phyloP scores from a whole-genome alignment of 2,329 filamentous ascomycete genomes.

The Sarocladium brachiariae region DNA sequence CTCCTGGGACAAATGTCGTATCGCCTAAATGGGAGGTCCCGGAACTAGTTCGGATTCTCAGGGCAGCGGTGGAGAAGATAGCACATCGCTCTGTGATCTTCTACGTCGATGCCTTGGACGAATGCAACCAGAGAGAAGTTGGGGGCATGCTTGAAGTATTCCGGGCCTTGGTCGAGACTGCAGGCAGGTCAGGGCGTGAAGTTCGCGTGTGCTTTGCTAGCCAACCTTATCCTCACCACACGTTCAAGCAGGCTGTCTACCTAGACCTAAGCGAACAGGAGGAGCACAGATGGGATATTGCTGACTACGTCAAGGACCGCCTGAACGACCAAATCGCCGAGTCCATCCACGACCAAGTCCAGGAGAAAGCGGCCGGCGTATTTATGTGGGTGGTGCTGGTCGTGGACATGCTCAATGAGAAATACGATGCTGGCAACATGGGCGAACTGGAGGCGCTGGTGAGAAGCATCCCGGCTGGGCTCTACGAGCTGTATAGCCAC shows the following conservation, averaged over 20 bases:
- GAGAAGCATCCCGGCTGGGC: too few relatives aligned
- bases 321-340: neutral
- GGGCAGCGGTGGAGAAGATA: neutral
- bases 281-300: neutral
- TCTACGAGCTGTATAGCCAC: too few relatives aligned
- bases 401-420: conserved; percentile 31
- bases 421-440: conserved; percentile 17
- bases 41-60: neutral
- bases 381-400: conserved; percentile 35
- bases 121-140: conserved; percentile 16
- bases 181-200: neutral
- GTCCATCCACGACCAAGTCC: conserved; percentile 9
- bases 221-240: neutral
- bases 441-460: conserved; percentile 15
- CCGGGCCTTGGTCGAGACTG: neutral
- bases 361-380: conserved; percentile 14
- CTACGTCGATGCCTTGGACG: conserved; percentile 25
- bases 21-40: neutral
- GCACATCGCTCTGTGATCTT: neutral
- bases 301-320: neutral
- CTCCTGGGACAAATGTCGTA: too few relatives aligned
- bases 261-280: neutral
- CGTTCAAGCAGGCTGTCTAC: neutral
- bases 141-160: neutral
- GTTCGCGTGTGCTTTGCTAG: neutral